A percentile compares a stretch with the other conserved stretches of the same genome.
Evolutionary conservation across 257 asterid species (phyloP).

Genomic region (Nyctanthes arbortristis): DNA sequence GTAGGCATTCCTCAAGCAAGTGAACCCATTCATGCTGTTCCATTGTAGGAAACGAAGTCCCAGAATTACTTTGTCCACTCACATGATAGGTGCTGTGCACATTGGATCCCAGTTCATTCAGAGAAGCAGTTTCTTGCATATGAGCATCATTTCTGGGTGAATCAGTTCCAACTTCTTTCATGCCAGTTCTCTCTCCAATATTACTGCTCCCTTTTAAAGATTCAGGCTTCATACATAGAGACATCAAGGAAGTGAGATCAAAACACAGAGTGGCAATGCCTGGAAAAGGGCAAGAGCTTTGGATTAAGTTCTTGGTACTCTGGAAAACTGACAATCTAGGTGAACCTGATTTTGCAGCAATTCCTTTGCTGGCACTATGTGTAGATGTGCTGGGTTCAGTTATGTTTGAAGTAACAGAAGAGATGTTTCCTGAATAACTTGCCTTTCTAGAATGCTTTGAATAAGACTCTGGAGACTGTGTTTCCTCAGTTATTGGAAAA

Average conservation of each 20-base stretch:
- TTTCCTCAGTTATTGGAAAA: conserved; percentile 57
- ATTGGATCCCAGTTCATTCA: conserved; percentile 35
- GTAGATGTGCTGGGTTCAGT: conserved; percentile 28
- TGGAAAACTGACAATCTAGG: conserved; percentile 41
- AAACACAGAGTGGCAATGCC: conserved; percentile 79
- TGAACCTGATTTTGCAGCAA: conserved; percentile 34
- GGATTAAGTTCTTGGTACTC: conserved; percentile 61
- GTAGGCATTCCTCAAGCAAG: conserved; percentile 65
- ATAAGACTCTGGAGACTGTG: conserved; percentile 46
- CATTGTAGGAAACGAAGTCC: conserved; percentile 33
- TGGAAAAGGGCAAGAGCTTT: conserved; percentile 88
- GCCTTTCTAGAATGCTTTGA: conserved; percentile 39
- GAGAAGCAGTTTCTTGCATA: conserved; percentile 30
- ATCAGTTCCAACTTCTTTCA: conserved; percentile 41
- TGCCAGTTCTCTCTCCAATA: conserved; percentile 33
- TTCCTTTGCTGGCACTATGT: conserved; percentile 35
- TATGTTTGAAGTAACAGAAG: conserved; percentile 29
- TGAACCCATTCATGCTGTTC: conserved; percentile 52
- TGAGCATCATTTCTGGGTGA: conserved; percentile 37
- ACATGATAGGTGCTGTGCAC: conserved; percentile 38
- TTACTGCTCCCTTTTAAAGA: conserved; percentile 31
- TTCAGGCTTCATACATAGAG: conserved; percentile 62
- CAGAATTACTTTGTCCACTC: conserved; percentile 35
- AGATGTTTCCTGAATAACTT: conserved; percentile 29
- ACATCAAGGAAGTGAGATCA: conserved; percentile 78